Conservation (phyloP, 2,329 filamentous ascomycete species). For the Helicocarpus griseus region DNA sequence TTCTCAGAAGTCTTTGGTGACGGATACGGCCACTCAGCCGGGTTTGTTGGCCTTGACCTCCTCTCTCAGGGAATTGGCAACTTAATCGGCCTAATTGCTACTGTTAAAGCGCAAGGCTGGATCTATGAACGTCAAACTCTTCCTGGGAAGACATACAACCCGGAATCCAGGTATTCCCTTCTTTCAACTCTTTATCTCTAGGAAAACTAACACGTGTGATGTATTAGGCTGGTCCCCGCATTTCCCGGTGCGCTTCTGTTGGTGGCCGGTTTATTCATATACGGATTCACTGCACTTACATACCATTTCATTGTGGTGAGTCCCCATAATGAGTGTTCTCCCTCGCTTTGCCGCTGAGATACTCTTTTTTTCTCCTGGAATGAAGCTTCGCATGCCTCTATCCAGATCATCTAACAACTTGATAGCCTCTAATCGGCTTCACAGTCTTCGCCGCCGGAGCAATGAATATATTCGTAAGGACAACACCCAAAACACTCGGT, state of each 20-base stretch:
- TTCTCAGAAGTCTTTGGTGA: slow-evolving; percentile 1
- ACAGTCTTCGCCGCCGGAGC: neutral
- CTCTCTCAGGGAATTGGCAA: slow-evolving; percentile 1
- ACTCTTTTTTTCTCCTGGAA: neutral
- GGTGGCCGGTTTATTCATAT: slow-evolving; percentile 3
- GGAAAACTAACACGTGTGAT: neutral
- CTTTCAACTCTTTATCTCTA: neutral
- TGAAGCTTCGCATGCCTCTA: neutral
- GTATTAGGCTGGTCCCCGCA: neutral
- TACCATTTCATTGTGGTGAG: slow-evolving; percentile 5
- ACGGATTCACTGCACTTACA: slow-evolving; percentile 1
- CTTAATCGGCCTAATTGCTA: slow-evolving; percentile 1
- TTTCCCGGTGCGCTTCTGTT: slow-evolving; percentile 1
- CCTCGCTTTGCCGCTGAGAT: neutral
- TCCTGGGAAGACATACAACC: neutral
- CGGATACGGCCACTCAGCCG: slow-evolving; percentile 3
- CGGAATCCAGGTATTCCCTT: neutral
- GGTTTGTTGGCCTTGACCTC: slow-evolving; percentile 3
- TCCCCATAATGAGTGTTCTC: neutral
- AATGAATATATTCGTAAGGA: slow-evolving; percentile 4
- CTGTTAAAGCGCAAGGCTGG: neutral
- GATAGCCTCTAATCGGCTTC: slow-evolving; percentile 1
- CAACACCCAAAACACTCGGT: neutral
- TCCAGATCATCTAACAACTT: neutral
- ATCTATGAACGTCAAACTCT: neutral